A percentile compares a stretch with the other conserved stretches of the same genome.
Evolutionary conservation across 1,284 basidiomycete species (phyloP).

Genomic region (Ceratobasidium sp.): DNA sequence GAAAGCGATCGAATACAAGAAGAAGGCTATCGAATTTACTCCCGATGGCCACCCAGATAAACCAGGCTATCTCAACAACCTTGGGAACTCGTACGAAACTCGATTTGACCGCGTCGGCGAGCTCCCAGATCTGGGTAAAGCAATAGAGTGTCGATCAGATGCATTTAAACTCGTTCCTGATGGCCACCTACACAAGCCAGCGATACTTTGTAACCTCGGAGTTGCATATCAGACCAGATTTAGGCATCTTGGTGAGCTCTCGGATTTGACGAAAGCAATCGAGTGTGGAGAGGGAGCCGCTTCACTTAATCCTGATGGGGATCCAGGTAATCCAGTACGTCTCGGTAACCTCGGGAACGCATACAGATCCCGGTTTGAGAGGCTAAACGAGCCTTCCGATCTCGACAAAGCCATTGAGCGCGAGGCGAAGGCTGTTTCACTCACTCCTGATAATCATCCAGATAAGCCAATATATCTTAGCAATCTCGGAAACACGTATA

Average conservation of each 20-base stretch:
- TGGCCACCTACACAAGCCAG: background rate
- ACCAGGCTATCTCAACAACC: no score
- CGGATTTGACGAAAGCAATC: background rate
- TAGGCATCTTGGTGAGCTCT: background rate
- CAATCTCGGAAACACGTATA: background rate
- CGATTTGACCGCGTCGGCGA: no score
- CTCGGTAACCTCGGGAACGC: background rate
- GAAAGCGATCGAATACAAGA: no score
- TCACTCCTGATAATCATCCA: no score
- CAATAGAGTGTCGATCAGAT: no score
- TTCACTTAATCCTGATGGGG: background rate
- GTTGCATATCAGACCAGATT: background rate
- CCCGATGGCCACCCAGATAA: no score
- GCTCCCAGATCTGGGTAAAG: no score
- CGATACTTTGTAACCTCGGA: background rate
- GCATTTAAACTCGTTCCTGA: background rate
- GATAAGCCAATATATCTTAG: background rate
- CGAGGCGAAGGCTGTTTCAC: background rate
- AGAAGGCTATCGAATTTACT: no score
- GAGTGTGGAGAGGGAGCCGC: no score
- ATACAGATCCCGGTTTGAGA: background rate
- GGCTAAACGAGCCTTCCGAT: background rate
- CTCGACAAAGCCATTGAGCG: background rate
- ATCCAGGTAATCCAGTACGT: background rate
- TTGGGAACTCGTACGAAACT: no score